Base-by-base conservation (phyloP, 2,329 filamentous ascomycete genomes). In the Knoxdaviesia proteae region DNA sequence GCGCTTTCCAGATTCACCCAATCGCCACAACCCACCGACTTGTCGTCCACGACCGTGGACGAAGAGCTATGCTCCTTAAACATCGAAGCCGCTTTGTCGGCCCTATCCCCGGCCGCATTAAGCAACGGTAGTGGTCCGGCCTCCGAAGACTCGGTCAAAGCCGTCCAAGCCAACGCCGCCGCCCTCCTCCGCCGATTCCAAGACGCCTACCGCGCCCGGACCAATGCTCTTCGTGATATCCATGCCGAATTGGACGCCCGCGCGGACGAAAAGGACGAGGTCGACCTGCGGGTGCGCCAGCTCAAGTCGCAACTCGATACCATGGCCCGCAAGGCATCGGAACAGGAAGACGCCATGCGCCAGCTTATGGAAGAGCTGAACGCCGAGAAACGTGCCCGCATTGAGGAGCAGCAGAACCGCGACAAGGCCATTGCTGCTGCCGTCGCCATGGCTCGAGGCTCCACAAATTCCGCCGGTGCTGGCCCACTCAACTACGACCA, bases 291-390 rank as follows among this genome's bases (percentile, higher is more conserved):
- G 3, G 61, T 65, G 6, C 57, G 61, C 20, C 65, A 71, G 49
- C 61, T 78, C 36, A 72, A 70, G 53, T 61, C 64, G 49, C 73
- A 78, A 53, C 61, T 80, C 1, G 69, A 77, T 48, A 67, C 66
- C 40, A 71, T 79, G 62, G 68, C 69, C 2, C 56, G 54, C 10
- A 64, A 64, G 48, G 67, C 68, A 0, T 58, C 61, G 3, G 67
- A 73, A 49, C 68, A 72, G 47, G 71, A 78, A 49, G 49, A 56
- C 6, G 59, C 59, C 3, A 69, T 74, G 52, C 58, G 61, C 39
- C 56, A 63, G 32, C 54, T 74, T n/a, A 56, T 67, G 37, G 59
- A 58, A n/a, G 65, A 69, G 45, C 55, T 75, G 11, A 61, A 60
- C 3, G 61, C 59, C 1, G 72, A 78, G 54, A 69, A 64, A 51